These are phyloP conservation scores for Populus hybrid DNA, from an alignment of 441 rosid species.

Conservation along the genomic window DNA sequence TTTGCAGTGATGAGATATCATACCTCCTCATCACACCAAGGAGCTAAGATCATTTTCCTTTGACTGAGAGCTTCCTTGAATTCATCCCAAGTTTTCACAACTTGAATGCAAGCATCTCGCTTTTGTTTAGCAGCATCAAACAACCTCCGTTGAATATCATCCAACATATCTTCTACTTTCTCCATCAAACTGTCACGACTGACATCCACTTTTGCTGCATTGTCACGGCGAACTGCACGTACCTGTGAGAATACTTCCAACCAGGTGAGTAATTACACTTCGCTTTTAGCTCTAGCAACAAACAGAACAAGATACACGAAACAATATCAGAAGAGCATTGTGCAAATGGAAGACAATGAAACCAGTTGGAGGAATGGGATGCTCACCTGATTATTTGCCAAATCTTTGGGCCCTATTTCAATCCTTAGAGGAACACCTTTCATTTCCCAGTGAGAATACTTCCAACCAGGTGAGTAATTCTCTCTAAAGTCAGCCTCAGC, in stretches of 20 bases:
- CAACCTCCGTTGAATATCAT: conserved; percentile 64
- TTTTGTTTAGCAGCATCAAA: conserved; percentile 67
- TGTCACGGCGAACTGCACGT: conserved; percentile 91
- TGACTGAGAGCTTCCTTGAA: conserved; percentile 70
- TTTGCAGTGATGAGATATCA: neutral
- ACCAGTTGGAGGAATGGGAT: neutral
- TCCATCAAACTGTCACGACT: conserved; percentile 61
- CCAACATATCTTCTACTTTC: conserved; percentile 53
- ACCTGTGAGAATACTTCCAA: conserved; percentile 40
- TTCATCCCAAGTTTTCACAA: conserved; percentile 80
- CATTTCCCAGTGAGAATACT: conserved; percentile 97
- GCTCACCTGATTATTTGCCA: conserved; percentile 77
- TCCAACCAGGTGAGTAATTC: conserved; percentile 98
- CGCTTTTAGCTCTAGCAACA: neutral
- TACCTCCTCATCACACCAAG: conserved; percentile 98
- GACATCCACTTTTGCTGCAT: conserved; percentile 65
- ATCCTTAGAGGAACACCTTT: conserved; percentile 97
- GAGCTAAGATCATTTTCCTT: conserved; percentile 91
- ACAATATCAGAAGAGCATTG: neutral
- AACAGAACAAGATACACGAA: neutral
- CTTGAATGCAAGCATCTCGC: conserved; percentile 75
- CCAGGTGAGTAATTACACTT: conserved; percentile 8
- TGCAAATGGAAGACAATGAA: neutral
- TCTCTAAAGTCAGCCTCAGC: conserved; percentile 87
- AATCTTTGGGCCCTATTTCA: conserved; percentile 95